Evolutionary conservation across 495 filamentous ascomycete species (phyloP).

Genomic region (Tuber aestivum): DNA sequence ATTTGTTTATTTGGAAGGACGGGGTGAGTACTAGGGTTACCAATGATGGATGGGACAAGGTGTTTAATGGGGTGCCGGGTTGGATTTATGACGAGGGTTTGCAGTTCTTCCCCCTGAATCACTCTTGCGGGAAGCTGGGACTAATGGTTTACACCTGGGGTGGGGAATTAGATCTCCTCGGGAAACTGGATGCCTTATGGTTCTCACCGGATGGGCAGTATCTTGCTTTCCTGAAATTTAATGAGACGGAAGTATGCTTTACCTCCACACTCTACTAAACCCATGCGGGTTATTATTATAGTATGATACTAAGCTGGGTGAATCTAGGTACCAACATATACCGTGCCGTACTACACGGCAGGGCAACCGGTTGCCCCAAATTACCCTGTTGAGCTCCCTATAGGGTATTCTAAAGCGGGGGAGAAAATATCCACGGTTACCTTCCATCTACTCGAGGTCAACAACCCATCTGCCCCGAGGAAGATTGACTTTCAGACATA

Average conservation of each 20-base stretch:
- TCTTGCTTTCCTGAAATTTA: conserved; percentile 54
- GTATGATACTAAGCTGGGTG: not conserved
- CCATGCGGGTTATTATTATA: too few species aligned
- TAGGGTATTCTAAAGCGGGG: conserved; percentile 57
- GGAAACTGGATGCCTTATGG: conserved; percentile 50
- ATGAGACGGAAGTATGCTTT: conserved; percentile 50
- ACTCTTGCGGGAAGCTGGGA: not conserved
- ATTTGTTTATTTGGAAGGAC: conserved; percentile 52
- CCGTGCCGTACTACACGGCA: conserved; percentile 55
- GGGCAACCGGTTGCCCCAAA: conserved; percentile 46
- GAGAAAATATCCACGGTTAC: conserved; percentile 51
- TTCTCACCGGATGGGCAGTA: conserved; percentile 55
- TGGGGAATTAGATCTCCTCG: conserved; percentile 49
- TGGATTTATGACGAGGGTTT: conserved; percentile 57
- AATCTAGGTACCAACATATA: conserved; percentile 48
- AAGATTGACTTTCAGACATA: conserved; percentile 47
- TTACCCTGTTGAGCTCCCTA: conserved; percentile 50
- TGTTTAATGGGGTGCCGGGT: conserved; percentile 57
- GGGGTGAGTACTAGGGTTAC: conserved; percentile 51
- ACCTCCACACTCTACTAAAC: conserved; percentile 21
- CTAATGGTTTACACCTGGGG: conserved; percentile 6
- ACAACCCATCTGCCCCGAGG: conserved; percentile 34
- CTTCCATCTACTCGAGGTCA: conserved; percentile 49
- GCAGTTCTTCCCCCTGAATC: not conserved
- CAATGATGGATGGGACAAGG: conserved; percentile 50